Evolutionary conservation across 768 basidiomycete genomes (phyloP).

Genomic region (Termitomyces sp.): DNA sequence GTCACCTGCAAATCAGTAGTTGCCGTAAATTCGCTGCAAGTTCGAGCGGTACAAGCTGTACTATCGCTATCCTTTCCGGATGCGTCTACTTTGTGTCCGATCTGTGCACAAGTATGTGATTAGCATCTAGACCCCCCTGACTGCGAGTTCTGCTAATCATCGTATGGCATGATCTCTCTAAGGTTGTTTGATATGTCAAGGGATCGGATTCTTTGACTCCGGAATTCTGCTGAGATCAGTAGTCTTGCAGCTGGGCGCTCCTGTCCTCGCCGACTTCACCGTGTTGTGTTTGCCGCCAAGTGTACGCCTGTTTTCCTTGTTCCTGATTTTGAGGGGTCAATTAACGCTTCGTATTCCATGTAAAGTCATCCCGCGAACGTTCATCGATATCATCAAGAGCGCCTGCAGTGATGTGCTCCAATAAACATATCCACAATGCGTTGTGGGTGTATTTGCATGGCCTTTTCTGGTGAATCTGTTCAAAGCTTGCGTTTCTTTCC

Average conservation of each 20-base stretch:
- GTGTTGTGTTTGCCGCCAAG: conserved; percentile 28
- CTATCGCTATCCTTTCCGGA: conserved; percentile 47
- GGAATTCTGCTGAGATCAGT: conserved; percentile 49
- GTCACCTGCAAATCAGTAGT: conserved; percentile 15
- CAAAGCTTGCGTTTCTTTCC: background rate
- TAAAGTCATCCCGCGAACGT: conserved; percentile 61
- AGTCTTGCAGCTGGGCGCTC: conserved; percentile 54
- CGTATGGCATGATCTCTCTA: background rate
- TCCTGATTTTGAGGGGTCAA: background rate
- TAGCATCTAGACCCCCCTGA: background rate
- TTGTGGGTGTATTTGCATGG: conserved; percentile 38
- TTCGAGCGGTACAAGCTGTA: conserved; percentile 15
- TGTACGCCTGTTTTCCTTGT: background rate
- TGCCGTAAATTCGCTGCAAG: background rate
- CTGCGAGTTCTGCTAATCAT: background rate
- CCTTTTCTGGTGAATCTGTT: background rate
- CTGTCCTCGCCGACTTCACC: conserved; percentile 52
- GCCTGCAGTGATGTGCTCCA: conserved; percentile 48
- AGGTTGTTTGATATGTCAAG: background rate
- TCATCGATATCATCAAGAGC: conserved; percentile 59
- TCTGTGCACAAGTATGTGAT: conserved; percentile 41
- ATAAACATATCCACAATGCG: conserved; percentile 55
- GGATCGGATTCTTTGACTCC: background rate
- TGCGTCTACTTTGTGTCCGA: conserved; percentile 52
- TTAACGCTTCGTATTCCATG: conserved; percentile 24